Evolutionary conservation across 306 rosid species (phyloP).

Genomic region (Acacia acuminata): DNA sequence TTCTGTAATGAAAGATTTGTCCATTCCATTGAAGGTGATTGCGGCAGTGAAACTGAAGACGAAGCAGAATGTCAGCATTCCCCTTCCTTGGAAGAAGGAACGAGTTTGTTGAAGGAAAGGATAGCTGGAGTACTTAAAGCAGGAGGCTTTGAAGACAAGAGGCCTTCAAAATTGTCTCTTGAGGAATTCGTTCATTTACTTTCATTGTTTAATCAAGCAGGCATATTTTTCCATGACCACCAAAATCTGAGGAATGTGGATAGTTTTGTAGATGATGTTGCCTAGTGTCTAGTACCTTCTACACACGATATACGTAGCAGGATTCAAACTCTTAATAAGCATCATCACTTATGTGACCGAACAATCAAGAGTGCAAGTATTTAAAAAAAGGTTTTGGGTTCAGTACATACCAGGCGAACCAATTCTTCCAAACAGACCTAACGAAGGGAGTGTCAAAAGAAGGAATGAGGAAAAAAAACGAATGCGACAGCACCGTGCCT

Average conservation of each 20-base stretch:
- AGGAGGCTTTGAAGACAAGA: conserved; percentile 62
- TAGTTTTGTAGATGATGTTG: conserved; percentile 27
- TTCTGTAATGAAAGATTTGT: neutral
- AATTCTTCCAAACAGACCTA: conserved; percentile 72
- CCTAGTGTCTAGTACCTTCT: conserved; percentile 28
- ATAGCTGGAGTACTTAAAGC: conserved; percentile 54
- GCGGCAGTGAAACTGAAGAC: neutral
- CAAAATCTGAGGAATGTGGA: conserved; percentile 33
- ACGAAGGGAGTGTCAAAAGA: conserved; percentile 87
- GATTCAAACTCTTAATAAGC: neutral
- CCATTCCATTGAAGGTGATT: neutral
- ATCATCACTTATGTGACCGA: neutral
- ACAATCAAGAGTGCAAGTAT: conserved; percentile 6
- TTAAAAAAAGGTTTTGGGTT: conserved; percentile 45
- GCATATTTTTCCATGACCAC: conserved; percentile 59
- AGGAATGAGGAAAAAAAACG: conserved; percentile 88
- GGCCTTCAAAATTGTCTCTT: conserved; percentile 70
- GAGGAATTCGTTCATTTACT: conserved; percentile 65
- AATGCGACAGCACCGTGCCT: conserved; percentile 73
- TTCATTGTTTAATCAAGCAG: conserved; percentile 67
- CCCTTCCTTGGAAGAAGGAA: conserved; percentile 31
- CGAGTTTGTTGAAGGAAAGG: conserved; percentile 43
- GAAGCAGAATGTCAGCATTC: conserved; percentile 28
- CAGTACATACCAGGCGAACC: conserved; percentile 65
- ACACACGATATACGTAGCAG: neutral